phyloP scores from a whole-genome alignment of 306 rosid species.

The Rubus idaeus region DNA sequence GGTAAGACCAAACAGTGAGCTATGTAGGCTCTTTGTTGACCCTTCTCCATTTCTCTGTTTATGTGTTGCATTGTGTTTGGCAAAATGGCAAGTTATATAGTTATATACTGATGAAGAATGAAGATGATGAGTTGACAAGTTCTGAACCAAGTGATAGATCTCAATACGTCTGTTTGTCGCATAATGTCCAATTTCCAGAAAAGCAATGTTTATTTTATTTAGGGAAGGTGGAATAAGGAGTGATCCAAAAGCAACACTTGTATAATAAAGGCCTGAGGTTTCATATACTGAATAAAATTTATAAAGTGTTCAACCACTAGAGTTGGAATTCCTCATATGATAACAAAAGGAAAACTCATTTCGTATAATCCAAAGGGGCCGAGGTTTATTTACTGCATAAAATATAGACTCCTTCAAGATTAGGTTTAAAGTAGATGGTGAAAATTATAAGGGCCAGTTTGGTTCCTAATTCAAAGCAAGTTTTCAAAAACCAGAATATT shows the following conservation, averaged over 20 bases:
- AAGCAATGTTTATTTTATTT: neutral
- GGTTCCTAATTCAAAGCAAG: too few species aligned
- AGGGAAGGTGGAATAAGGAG: neutral
- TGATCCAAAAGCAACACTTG: neutral
- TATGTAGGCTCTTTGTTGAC: constrained; percentile 7
- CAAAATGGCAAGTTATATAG: neutral
- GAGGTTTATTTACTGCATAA: too few species aligned
- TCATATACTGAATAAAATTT: too few species aligned
- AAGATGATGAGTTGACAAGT: neutral
- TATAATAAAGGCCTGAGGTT: too few species aligned
- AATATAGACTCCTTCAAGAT: too few species aligned
- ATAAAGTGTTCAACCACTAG: too few species aligned
- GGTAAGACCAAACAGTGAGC: constrained; percentile 37
- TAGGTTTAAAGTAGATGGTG: too few species aligned
- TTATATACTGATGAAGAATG: neutral
- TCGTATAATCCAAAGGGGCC: too few species aligned
- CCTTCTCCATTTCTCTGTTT: constrained; percentile 17
- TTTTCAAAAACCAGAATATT: too few species aligned
- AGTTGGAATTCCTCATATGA: too few species aligned
- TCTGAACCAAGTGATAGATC: neutral
- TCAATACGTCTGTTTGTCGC: neutral
- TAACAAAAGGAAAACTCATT: too few species aligned
- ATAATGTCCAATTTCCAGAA: neutral
- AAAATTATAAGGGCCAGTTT: too few species aligned
- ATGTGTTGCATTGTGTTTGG: neutral